These are phyloP conservation scores for Penicillium brasilianum DNA, from an alignment of 2,329 filamentous ascomycete genomes.

Conservation along the genomic window DNA sequence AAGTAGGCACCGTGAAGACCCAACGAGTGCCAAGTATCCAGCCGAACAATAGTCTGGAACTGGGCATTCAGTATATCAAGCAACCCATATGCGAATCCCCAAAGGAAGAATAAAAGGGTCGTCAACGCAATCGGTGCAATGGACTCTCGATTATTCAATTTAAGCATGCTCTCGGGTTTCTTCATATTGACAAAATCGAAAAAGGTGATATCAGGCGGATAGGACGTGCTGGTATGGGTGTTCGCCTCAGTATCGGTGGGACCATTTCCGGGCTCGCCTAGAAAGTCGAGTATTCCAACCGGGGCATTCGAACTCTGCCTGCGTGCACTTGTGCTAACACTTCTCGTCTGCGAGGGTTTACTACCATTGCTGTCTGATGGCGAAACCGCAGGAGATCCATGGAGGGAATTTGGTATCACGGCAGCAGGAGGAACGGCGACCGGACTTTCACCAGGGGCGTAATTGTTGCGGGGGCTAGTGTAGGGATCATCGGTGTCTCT, in stretches of 20 bases:
- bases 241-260: constrained; percentile 42
- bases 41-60: constrained; percentile 58
- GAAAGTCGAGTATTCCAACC: constrained; percentile 57
- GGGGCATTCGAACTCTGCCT: constrained; percentile 15
- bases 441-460: constrained; percentile 15
- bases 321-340: constrained; percentile 16
- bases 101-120: constrained; percentile 81
- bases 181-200: constrained; percentile 68
- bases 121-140: constrained; percentile 67
- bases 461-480: constrained; percentile 18
- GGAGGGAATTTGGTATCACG: constrained; percentile 5
- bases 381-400: constrained; percentile 9
- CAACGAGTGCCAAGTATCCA: constrained; percentile 41
- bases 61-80: constrained; percentile 77
- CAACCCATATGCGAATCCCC: constrained; percentile 89
- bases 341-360: constrained; percentile 27
- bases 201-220: constrained; percentile 52
- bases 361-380: constrained; percentile 22
- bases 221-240: constrained; percentile 43
- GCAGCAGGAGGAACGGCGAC: constrained; percentile 20
- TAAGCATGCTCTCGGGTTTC: constrained; percentile 62
- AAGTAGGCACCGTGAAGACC: constrained; percentile 66
- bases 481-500: constrained; percentile 50
- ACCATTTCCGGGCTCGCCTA: constrained; percentile 55
- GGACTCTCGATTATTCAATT: constrained; percentile 62